A percentile compares a stretch with the other conserved stretches of the same genome.
These are phyloP conservation scores for Trametes hirsuta DNA, from an alignment of 1,284 basidiomycete genomes.

Conservation along the genomic window DNA sequence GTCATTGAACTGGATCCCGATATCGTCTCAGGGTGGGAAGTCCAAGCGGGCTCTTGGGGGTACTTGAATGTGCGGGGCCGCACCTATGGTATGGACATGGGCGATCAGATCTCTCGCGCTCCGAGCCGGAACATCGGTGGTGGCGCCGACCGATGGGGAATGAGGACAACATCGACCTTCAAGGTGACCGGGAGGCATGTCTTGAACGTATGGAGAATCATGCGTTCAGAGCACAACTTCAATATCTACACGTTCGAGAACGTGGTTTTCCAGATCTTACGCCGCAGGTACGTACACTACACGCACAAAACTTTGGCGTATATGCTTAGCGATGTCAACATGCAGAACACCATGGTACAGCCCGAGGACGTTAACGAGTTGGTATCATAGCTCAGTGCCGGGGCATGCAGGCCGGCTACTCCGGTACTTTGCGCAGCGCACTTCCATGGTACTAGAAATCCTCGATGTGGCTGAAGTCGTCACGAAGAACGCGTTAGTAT, in stretches of 20 bases:
- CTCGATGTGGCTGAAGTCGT: conserved; percentile 81
- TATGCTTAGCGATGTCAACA: neutral
- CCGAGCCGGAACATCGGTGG: conserved; percentile 43
- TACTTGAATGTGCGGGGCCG: conserved; percentile 78
- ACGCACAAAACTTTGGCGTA: neutral
- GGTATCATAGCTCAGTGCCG: conserved; percentile 69
- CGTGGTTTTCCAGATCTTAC: conserved; percentile 80
- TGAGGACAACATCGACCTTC: conserved; percentile 81
- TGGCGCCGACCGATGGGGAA: conserved; percentile 72
- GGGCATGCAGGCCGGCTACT: conserved; percentile 60
- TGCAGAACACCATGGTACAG: conserved; percentile 80
- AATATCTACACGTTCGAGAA: conserved; percentile 91
- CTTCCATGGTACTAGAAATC: conserved; percentile 73
- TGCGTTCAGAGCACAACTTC: conserved; percentile 84
- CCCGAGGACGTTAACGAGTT: conserved; percentile 65
- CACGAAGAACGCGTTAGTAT: conserved; percentile 84
- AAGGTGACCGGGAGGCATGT: conserved; percentile 89
- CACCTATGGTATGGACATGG: conserved; percentile 70
- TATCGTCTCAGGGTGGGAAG: conserved; percentile 91
- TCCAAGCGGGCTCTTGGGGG: conserved; percentile 90
- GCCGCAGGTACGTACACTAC: conserved; percentile 55
- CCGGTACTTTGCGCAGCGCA: conserved; percentile 65
- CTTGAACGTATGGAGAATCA: conserved; percentile 91
- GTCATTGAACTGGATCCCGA: conserved; percentile 88
- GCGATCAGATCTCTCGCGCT: conserved; percentile 73